Base-by-base conservation (phyloP, 176 grass and related monocot genomes). In the Canna indica region DNA sequence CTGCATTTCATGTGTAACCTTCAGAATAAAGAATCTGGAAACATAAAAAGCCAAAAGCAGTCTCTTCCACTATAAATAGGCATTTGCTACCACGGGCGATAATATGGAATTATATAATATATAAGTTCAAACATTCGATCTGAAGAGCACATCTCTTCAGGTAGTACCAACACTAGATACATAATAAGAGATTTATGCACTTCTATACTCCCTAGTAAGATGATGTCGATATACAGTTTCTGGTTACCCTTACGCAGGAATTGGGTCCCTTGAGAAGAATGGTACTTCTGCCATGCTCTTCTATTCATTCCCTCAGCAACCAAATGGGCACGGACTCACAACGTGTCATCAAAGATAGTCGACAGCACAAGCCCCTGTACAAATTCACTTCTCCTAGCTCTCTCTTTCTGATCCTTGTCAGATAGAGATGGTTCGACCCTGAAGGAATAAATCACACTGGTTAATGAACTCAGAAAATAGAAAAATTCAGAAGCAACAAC, bases 351-450 rank as follows among this genome's bases (percentile, higher is more conserved):
- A 2, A 70, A 70, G 68, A 70, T 70, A 0, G 68, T 70, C 15
- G 68, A 70, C 11, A 70, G 44, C 16, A 52, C 27, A 70, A 70
- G 39, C 44, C 45, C 68, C 27, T 70, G 68, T 47, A 70, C 45
- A 50, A 70, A 70, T 50, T 50, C 14, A 18, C 68, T 70, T n/a
- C 68, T 70, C 22, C 14, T 25, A 50, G 68, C 41, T 70, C 68
- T 70, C 41, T 70, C 68, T 33, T 32, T 70, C 44, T 70, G 68
- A 33, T 70, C 68, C 68, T 70, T 70, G 41, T 70, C 68, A 50
- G 68, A 50, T 7, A 70, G 45, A 50, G 68, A 70, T 48, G 68
- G 68, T 70, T 70, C 68, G 5, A 22, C 1, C 68, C 68, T 70
- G 68, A 50, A 48, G 16, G 14, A 2, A 20, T 28, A 64, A 15